Percentiles rank a stretch among this genome's conserved stretches.
Conservation (phyloP, 345 rosid genomes). For the Murraya koenigii region DNA sequence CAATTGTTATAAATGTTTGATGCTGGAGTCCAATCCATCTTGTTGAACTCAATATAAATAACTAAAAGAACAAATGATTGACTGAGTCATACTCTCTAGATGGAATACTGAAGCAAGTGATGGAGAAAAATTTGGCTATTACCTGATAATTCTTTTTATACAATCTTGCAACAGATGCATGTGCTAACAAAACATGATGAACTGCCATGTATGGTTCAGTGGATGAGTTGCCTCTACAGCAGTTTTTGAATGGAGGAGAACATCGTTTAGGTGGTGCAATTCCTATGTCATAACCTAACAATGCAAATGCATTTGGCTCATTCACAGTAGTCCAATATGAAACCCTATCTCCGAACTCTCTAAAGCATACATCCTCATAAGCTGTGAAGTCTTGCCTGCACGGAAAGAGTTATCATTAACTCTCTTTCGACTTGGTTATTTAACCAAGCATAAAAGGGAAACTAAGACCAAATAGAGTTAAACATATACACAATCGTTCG, state of each 20-base stretch:
- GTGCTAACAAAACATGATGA: constrained; percentile 68
- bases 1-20: neutral
- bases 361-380: constrained; percentile 72
- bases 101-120: neutral
- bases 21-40: neutral
- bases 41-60: neutral
- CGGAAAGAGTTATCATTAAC: no score
- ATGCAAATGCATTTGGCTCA: constrained; percentile 52
- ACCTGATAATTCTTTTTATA: constrained; percentile 67
- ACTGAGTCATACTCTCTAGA: neutral
- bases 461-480: neutral
- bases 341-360: constrained; percentile 72
- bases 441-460: neutral
- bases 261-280: constrained; percentile 39
- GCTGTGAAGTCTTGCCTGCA: constrained; percentile 77
- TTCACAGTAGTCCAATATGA: constrained; percentile 65
- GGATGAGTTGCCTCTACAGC: constrained; percentile 54
- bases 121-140: neutral
- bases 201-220: constrained; percentile 68
- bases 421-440: neutral
- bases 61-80: neutral
- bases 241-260: constrained; percentile 31
- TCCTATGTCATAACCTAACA: constrained; percentile 39
- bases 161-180: constrained; percentile 58
- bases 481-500: constrained; percentile 46